Conservation (phyloP, 1,284 basidiomycete species). For the Vanrija pseudolonga region DNA sequence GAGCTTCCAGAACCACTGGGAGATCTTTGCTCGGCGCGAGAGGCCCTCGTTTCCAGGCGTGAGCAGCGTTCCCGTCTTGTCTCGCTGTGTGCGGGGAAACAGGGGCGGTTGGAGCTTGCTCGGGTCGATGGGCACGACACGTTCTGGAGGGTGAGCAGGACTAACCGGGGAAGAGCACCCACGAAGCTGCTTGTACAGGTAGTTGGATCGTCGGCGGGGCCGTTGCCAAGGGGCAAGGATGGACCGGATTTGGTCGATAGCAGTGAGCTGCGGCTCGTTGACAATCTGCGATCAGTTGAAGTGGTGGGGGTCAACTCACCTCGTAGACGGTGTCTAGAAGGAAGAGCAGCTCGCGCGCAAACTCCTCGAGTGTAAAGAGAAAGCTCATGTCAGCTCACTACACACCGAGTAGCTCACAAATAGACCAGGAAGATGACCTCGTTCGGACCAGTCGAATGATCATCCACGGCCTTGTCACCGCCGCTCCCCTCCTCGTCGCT, state of each 20-base stretch:
- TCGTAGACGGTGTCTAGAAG: slow-evolving; percentile 76
- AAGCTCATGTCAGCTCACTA: slow-evolving; percentile 64
- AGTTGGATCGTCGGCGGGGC: neutral
- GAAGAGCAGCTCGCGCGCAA: slow-evolving; percentile 72
- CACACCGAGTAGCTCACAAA: slow-evolving; percentile 59
- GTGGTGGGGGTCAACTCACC: slow-evolving; percentile 10
- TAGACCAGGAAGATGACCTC: slow-evolving; percentile 76
- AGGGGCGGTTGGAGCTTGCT: slow-evolving; percentile 57
- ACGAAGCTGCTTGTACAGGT: slow-evolving; percentile 44
- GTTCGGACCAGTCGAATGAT: slow-evolving; percentile 34
- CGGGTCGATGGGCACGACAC: slow-evolving; percentile 60
- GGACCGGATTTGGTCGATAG: slow-evolving; percentile 31
- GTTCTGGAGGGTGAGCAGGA: slow-evolving; percentile 51
- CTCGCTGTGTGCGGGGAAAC: slow-evolving; percentile 77
- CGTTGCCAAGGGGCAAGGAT: slow-evolving; percentile 17
- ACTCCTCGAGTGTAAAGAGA: slow-evolving; percentile 90
- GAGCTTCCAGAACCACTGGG: slow-evolving; percentile 70
- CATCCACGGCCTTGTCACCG: slow-evolving; percentile 6
- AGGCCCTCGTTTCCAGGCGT: slow-evolving; percentile 65
- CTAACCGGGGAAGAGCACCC: slow-evolving; percentile 3
- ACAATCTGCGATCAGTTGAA: slow-evolving; percentile 28
- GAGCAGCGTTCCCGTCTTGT: slow-evolving; percentile 78
- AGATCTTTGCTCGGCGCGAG: slow-evolving; percentile 58
- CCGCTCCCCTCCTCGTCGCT: slow-evolving; percentile 7
- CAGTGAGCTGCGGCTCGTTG: slow-evolving; percentile 21